These are phyloP conservation scores for Amylocystis lapponica DNA, from an alignment of 768 basidiomycete genomes.

Conservation along the genomic window DNA sequence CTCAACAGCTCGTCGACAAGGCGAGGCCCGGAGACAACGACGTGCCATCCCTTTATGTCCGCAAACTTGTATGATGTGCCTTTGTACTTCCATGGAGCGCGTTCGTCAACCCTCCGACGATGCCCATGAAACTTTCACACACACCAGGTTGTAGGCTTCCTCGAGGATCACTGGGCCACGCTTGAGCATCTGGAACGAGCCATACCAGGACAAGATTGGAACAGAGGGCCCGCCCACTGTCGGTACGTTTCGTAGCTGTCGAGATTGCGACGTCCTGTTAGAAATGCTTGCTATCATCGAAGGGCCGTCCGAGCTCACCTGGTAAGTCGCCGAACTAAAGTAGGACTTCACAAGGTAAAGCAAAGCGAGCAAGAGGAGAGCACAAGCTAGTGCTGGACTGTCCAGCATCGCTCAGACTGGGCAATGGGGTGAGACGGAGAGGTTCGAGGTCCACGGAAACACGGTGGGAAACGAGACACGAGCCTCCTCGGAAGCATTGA, in stretches of 20 bases:
- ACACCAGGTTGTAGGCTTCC: slow-evolving; percentile 32
- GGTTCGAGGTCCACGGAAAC: too few relatives aligned
- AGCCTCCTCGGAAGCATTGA: too few relatives aligned
- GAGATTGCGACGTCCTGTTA: too few relatives aligned
- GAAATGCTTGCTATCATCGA: too few relatives aligned
- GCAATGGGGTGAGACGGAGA: too few relatives aligned
- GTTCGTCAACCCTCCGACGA: background rate
- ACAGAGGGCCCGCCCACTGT: slow-evolving; percentile 28
- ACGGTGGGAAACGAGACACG: too few relatives aligned
- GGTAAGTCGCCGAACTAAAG: too few relatives aligned
- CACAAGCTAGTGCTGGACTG: too few relatives aligned
- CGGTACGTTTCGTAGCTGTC: slow-evolving; percentile 23
- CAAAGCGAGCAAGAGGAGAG: too few relatives aligned
- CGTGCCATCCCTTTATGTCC: slow-evolving; percentile 27
- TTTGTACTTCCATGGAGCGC: slow-evolving; percentile 16
- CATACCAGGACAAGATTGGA: slow-evolving; percentile 28
- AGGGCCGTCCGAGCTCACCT: too few relatives aligned
- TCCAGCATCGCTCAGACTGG: too few relatives aligned
- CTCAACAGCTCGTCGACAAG: slow-evolving; percentile 36
- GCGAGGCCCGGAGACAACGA: slow-evolving; percentile 28
- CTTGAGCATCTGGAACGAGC: slow-evolving; percentile 24
- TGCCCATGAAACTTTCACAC: background rate
- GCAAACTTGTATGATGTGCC: slow-evolving; percentile 28
- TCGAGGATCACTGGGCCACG: slow-evolving; percentile 29
- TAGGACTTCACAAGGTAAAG: too few relatives aligned